phyloP scores from a whole-genome alignment of 2,329 filamentous ascomycete genomes.

The Colletotrichum higginsianum region DNA sequence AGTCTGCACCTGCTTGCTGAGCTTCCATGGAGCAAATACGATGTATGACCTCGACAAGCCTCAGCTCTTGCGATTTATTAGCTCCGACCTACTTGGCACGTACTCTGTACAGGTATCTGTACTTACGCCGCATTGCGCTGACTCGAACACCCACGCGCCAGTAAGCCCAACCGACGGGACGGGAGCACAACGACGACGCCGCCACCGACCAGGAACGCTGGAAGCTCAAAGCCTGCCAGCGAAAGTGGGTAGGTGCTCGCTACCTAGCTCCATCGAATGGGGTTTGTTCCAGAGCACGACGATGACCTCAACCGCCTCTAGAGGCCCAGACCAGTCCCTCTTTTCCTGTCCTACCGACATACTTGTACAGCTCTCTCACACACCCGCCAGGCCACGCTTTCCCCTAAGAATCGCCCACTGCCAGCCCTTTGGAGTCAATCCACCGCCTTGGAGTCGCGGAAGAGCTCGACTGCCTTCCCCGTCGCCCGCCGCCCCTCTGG shows the following conservation, averaged over 20 bases:
- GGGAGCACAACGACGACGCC: slow-evolving; percentile 16
- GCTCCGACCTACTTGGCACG: slow-evolving; percentile 20
- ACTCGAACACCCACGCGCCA: slow-evolving; percentile 19
- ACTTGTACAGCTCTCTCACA: neutral
- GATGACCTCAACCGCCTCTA: slow-evolving; percentile 31
- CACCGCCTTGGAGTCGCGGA: slow-evolving; percentile 29
- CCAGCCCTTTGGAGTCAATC: slow-evolving; percentile 29
- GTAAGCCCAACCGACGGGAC: slow-evolving; percentile 15
- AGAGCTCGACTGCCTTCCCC: slow-evolving; percentile 28
- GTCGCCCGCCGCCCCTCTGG: slow-evolving; percentile 13
- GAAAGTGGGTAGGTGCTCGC: slow-evolving; percentile 1
- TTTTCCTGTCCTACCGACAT: slow-evolving; percentile 11
- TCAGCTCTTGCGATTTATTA: neutral
- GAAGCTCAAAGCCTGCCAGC: too few species aligned
- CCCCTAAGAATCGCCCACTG: neutral
- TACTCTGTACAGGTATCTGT: neutral
- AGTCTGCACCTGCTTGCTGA: neutral
- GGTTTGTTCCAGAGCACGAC: slow-evolving; percentile 30
- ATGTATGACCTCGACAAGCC: neutral
- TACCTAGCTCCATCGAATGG: slow-evolving; percentile 25
- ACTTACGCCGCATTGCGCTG: slow-evolving; percentile 4
- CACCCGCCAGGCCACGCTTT: neutral
- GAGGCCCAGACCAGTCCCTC: slow-evolving; percentile 23
- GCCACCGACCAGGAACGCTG: slow-evolving; percentile 14
- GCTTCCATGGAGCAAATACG: neutral